A percentile compares a stretch with the other conserved stretches of the same genome.
Evolutionary conservation across 768 basidiomycete genomes (phyloP).

Genomic region (Jaapia argillacea): DNA sequence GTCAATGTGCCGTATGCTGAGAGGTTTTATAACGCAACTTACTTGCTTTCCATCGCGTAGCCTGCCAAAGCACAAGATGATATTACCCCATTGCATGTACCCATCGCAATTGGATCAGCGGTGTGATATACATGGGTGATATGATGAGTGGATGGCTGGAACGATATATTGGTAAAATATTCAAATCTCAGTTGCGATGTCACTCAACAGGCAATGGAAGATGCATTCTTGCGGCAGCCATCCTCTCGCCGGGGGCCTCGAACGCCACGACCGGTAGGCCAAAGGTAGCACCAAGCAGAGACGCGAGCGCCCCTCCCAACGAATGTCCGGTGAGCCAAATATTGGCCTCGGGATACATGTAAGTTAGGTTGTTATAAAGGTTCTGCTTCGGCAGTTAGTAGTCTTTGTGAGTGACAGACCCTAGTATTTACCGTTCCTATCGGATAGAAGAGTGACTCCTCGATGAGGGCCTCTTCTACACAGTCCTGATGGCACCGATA

Average conservation of each 20-base stretch:
- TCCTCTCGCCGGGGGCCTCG: constrained; percentile 80
- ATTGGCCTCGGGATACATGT: constrained; percentile 82
- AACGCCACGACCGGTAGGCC: constrained; percentile 83
- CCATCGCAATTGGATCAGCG: constrained; percentile 92
- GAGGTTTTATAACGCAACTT: constrained; percentile 11
- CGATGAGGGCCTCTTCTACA: constrained; percentile 60
- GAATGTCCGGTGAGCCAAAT: constrained; percentile 86
- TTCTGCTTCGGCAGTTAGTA: constrained; percentile 37
- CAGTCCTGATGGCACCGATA: constrained; percentile 80
- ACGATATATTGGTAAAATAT: background rate
- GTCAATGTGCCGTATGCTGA: background rate
- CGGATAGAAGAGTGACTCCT: constrained; percentile 83
- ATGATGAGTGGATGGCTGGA: constrained; percentile 62
- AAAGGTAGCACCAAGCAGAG: constrained; percentile 81
- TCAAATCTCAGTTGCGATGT: background rate
- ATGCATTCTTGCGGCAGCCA: constrained; percentile 74
- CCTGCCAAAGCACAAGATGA: constrained; percentile 80
- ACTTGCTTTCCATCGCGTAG: constrained; percentile 82
- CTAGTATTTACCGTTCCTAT: constrained; percentile 64
- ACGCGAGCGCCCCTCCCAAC: constrained; percentile 63
- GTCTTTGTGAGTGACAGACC: background rate
- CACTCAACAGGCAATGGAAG: constrained; percentile 69
- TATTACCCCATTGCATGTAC: constrained; percentile 71
- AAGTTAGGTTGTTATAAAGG: constrained; percentile 88
- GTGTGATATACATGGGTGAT: constrained; percentile 91